Base-by-base conservation (phyloP, 169 alveolate genomes). In the Plasmodium fragile region DNA sequence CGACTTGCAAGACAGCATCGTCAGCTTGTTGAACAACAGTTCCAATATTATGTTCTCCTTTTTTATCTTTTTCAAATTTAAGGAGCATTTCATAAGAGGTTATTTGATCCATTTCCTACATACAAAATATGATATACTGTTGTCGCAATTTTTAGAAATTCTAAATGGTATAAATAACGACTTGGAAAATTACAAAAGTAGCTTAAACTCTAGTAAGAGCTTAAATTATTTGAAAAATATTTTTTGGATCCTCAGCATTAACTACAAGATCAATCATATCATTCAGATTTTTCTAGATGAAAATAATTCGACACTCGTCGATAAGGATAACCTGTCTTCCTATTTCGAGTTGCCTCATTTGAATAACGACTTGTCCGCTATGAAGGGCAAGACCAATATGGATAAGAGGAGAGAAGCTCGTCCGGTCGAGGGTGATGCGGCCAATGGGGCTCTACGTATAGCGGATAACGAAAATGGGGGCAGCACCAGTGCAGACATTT, bases 1-100 rank as follows among this genome's bases (percentile, higher is more conserved):
- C 52, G 93, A 92, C 43, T 85, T 93, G 72, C 95, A 94, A 82
- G 94, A 95, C 53, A 92, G 93, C 82, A 79, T 96, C 70, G 99
- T 81, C 34, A 98, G 81, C 95, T 97, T 93, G 97, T 96, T 84
- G 96, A 98, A 80, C 98, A 98, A 92, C 96, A 97, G 95, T 97
- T 97, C 95, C 98, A 98, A 93, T 97, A 98, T 96, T 97, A 97
- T 95, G 97, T 98, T 94, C 97, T 97, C 93, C 92, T 95, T 95
- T 80, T 69, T 77, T 71, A 79, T 91, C 30, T 91, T 91, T 55
- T 91, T 69, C 53, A 91, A 91, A 91, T 91, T 91, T 77, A 78
- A 92, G 32, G 69, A 83, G 28, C 55, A 39, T 78, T 89, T 85
- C 22, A 83, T 80, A 30, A 92, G 92, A 83, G 92, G 36, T 73